Conservation (phyloP, 768 basidiomycete genomes). For the Mycena capillaripes region DNA sequence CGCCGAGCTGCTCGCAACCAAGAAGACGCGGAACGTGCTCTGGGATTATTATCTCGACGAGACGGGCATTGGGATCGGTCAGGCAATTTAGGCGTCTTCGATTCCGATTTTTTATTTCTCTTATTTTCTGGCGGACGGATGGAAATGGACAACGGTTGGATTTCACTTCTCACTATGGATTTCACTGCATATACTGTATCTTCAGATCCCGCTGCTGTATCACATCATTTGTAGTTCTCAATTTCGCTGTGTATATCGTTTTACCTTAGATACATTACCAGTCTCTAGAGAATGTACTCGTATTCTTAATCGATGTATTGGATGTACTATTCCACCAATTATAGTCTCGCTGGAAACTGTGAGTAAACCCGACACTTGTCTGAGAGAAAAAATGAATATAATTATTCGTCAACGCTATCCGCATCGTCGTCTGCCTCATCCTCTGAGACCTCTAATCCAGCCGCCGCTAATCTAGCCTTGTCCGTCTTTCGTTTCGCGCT, state of each 20-base stretch:
- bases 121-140: constrained; percentile 15
- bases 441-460: constrained; percentile 91
- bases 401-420: constrained; percentile 54
- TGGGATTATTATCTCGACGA: constrained; percentile 57
- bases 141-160: constrained; percentile 21
- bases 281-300: constrained; percentile 16
- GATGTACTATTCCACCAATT: background rate
- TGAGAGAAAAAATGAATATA: background rate
- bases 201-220: constrained; percentile 22
- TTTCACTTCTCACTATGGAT: background rate
- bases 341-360: background rate
- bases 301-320: background rate
- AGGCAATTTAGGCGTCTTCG: constrained; percentile 45
- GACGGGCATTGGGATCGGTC: constrained; percentile 44
- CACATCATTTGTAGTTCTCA: background rate
- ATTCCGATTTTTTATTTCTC: constrained; percentile 17
- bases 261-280: constrained; percentile 15
- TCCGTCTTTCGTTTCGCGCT: constrained; percentile 88
- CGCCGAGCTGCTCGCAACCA: constrained; percentile 59
- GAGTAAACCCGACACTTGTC: background rate
- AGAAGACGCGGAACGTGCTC: constrained; percentile 49
- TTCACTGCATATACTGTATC: constrained; percentile 19
- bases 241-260: constrained; percentile 14
- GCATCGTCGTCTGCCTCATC: constrained; percentile 87
- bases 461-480: constrained; percentile 80